Evolutionary conservation across 768 basidiomycete genomes (phyloP), one percentile per base, ranked within the genome.

Genomic region (Phylloporus arenicola): DNA sequence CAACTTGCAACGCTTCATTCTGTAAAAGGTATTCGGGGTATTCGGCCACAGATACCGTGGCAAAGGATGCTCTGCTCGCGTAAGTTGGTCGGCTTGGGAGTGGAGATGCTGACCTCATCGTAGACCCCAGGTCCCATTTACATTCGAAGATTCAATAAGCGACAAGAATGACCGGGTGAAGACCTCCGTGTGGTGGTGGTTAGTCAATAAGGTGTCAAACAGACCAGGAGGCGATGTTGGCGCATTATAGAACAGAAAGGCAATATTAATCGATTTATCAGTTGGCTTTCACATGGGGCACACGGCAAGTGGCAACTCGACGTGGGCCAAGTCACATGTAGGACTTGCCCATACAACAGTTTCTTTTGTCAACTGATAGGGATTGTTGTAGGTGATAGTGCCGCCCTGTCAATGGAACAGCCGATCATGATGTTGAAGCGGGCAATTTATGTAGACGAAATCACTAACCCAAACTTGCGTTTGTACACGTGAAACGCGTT

Each of bases 171-270:
- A 63, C 16, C 61, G 57, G 22, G 61, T 53, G 37, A 57, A 56
- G 20, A 62, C 53, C 4, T 43, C 38, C 3, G 45, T 42, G 24
- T 58, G 8, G 19, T 41, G 48, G 22, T 40, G 37, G 35, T 52
- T 37, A 6, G 55, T 58, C 52, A 65, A 13, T 12, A 82, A 68
- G 9, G 29, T 48, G 13, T 69, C 63, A 31, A 68, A 69, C 4
- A 59, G 43, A 22, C 63, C 61, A 11, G 48, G 27, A 27, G 62
- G 66, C 20, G 58, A 56, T 14, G 52, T 48, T 35, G 65, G 81
- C 0, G 55, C 77, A 56, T 85, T 78, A 55, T 86, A 84, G 64
- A 85, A 86, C 20, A 85, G 45, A 3, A 79, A 46, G 8, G 67
- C 62, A 49, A 63, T 59, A 43, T 52, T 50, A 29, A 31, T 45